Base-by-base conservation (phyloP, 352 stramenopile species). In the Phytophthora cryptogea region DNA sequence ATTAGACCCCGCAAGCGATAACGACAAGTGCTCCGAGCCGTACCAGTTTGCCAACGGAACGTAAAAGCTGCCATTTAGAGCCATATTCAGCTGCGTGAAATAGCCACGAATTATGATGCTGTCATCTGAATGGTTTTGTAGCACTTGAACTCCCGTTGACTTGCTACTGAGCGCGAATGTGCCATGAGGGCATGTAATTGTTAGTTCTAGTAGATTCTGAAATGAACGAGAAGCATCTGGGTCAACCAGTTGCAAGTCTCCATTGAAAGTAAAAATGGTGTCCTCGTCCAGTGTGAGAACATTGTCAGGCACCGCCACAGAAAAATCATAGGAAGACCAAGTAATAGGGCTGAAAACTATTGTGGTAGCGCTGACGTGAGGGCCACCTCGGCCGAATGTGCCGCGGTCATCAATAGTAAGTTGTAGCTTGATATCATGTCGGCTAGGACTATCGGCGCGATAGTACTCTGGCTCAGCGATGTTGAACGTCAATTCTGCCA, bases 351-450 rank as follows among this genome's bases (percentile, higher is more conserved):
- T 57, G 36, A 81, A 57, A 3, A 67, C 17, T 5, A 89, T 26
- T 1, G 52, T 74, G 0, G 64, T 64, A 0, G 69, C 61, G 33
- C 71, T 71, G 16, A 83, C 65, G 27, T 72, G 73, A n/a, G 80
- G 69, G 0, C 79, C 80, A 44, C 83, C 83, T 9, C 45, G 66
- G 26, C 80, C 83, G 37, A 70, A 72, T 3, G 67, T 77, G 10
- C 78, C 80, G 40, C 69, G 60, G 43, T 92, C 83, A 39, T 92
- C 83, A 28, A 80, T 64, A 23, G 68, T 83, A 11, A 90, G 63
- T n/a, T 71, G 64, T 8, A 92, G 37, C 1, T 72, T 70, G 31
- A 85, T 67, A 17, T 72, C 68, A 23, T 61, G 65, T 14, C 47
- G 52, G 11, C 26, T 31, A 44, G 45, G 31, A 17, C 23, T 63